Evolutionary conservation across 2,329 filamentous ascomycete genomes (phyloP).

Genomic region (Penicillium paneum): DNA sequence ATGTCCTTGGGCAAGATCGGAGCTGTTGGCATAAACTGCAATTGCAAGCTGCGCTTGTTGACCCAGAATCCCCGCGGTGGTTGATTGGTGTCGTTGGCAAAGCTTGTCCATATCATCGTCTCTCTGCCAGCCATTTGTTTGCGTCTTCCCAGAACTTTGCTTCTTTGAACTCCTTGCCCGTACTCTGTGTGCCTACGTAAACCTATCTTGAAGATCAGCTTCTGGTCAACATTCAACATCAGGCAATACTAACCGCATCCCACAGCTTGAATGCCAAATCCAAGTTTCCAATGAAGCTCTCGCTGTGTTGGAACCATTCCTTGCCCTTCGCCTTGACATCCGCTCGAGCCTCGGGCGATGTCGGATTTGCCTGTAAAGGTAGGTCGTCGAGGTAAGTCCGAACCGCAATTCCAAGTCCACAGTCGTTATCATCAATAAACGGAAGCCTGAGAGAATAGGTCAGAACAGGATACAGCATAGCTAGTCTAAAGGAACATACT

Average conservation of each 20-base stretch:
- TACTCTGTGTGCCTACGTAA: constrained; percentile 56
- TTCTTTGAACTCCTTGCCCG: constrained; percentile 52
- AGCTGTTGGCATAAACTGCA: constrained; percentile 6
- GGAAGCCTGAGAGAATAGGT: constrained; percentile 34
- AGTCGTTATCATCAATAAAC: constrained; percentile 46
- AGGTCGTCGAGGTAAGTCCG: constrained; percentile 53
- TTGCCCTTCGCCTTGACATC: constrained; percentile 53
- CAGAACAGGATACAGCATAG: background rate
- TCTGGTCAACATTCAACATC: background rate
- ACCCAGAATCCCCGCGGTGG: constrained; percentile 10
- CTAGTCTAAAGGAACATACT: constrained; percentile 51
- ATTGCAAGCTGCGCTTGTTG: constrained; percentile 8
- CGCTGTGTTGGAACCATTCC: constrained; percentile 60
- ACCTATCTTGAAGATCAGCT: constrained; percentile 43
- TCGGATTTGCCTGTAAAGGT: constrained; percentile 55
- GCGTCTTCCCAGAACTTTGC: constrained; percentile 57
- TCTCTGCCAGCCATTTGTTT: constrained; percentile 55
- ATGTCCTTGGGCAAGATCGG: background rate
- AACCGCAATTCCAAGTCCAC: constrained; percentile 48
- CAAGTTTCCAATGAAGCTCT: constrained; percentile 57
- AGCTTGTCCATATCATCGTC: constrained; percentile 31
- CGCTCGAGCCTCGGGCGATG: constrained; percentile 48
- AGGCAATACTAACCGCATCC: constrained; percentile 56
- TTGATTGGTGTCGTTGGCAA: constrained; percentile 2
- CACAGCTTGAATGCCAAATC: constrained; percentile 60